phyloP scores from a whole-genome alignment of 2,329 filamentous ascomycete species.

The Colletotrichum tropicale region DNA sequence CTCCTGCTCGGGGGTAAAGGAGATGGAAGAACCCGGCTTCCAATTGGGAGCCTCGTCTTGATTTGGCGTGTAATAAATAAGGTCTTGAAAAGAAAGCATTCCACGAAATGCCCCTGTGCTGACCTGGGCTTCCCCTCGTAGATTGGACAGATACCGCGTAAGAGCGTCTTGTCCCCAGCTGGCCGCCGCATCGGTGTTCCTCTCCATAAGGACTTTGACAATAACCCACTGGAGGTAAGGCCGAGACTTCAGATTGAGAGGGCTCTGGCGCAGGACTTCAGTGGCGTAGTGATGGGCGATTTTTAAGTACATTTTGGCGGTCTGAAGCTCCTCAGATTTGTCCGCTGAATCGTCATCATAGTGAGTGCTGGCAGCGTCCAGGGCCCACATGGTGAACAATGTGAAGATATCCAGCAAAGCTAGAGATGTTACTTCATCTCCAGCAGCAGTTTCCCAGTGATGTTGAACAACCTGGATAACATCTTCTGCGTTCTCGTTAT shows the following conservation, averaged over 20 bases:
- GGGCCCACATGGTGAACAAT: background rate
- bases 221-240: background rate
- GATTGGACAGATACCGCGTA: fast-evolving
- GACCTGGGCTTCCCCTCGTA: fast-evolving
- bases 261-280: background rate
- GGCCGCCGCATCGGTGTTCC: background rate
- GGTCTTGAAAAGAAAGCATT: too few species aligned
- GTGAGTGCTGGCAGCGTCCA: background rate
- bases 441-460: background rate
- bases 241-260: background rate
- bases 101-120: background rate
- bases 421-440: background rate
- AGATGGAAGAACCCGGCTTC: background rate
- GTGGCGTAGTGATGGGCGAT: background rate
- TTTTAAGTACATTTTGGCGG: background rate
- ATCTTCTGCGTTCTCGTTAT: fast-evolving
- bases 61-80: too few species aligned
- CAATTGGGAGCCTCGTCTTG: background rate
- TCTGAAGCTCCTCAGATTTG: background rate
- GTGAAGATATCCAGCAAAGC: background rate
- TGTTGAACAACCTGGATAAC: background rate
- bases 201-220: background rate
- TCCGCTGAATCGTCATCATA: too few species aligned
- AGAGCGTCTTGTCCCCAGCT: fast-evolving
- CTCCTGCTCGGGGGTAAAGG: background rate